Base-by-base conservation (phyloP, 768 basidiomycete species). In the Leucosporidium yakuticum region DNA sequence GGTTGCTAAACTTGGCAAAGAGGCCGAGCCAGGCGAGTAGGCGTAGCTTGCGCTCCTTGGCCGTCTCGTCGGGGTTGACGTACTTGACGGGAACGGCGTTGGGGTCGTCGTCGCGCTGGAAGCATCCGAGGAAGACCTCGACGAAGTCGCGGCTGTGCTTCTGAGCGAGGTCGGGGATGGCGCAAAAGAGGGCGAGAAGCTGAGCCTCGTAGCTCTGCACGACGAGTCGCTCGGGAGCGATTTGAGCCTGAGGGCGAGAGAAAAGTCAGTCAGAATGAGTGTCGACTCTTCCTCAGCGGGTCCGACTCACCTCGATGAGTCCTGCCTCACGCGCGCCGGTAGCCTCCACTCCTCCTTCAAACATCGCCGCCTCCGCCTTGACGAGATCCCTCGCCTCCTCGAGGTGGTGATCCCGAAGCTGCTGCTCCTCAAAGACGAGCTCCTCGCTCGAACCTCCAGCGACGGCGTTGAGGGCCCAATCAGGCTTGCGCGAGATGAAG, bases 1-100 rank as follows among this genome's bases (percentile, higher is more conserved):
- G 95, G 76, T 97, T 98, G 73, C 81, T 80, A 77, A 99, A 90
- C 77, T 93, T 95, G 60, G 89, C 83, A 78, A 97, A 90, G 17
- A 98, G 83, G 25, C 84, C 84, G 32, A 98, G 85, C 87, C 90
- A 98, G 0, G 85, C 82, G 21, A 80, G 80, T 15, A 96, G 83
- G 75, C 86, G 88, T 34, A 82, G 78, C 53, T 85, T 86, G 8
- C 77, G 74, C 20, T 74, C 76, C 62, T 71, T 69, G n/a, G 73
- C 47, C 62, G 65, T 39, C 64, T 66, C 56, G 65, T 56, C 32
- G 23, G 60, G 12, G 65, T 73, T 14, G 68, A 73, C 69, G 63
- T 54, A 69, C 36, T 60, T 23, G n/a, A 27, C 11, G 4, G 69
- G 56, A 21, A 69, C 68, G 15, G 74, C 64, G 50, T 65, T 62